Evolutionary conservation across 106 monocot genomes (phyloP).

Genomic region (Platanthera zijinensis): DNA sequence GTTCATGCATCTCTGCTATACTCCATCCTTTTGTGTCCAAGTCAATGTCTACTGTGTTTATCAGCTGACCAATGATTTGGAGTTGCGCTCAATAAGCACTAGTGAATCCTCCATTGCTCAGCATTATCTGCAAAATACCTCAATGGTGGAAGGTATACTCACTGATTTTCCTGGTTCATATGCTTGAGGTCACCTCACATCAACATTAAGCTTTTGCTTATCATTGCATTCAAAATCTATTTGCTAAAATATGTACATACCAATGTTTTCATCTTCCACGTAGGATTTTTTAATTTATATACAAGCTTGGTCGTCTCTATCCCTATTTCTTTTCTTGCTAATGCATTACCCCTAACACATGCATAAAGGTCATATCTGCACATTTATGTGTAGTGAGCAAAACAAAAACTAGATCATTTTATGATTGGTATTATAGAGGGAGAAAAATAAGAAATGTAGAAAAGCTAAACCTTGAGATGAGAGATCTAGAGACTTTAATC

Average conservation of each 20-base stretch:
- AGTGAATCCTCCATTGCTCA: constrained; percentile 21
- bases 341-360: neutral
- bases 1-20: constrained; percentile 9
- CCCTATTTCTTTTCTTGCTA: neutral
- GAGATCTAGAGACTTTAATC: no score
- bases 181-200: neutral
- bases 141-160: constrained; percentile 18
- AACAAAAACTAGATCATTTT: no score
- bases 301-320: neutral
- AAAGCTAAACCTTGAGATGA: no score
- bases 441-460: no score
- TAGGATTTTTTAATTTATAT: neutral
- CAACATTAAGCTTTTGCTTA: neutral
- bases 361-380: neutral
- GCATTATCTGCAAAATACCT: constrained; percentile 13
- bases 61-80: constrained; percentile 65
- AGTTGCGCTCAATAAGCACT: constrained; percentile 25
- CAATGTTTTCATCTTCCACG: neutral
- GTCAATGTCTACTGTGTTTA: constrained; percentile 4
- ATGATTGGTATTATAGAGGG: no score
- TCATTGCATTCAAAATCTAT: constrained; percentile 4
- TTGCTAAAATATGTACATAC: neutral
- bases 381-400: no score
- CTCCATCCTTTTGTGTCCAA: neutral
- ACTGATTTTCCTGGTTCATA: neutral